Percentiles rank a stretch among this genome's conserved stretches.
Evolutionary conservation across 805 yeast genomes (phyloP).

Genomic region (Millerozyma miso): DNA sequence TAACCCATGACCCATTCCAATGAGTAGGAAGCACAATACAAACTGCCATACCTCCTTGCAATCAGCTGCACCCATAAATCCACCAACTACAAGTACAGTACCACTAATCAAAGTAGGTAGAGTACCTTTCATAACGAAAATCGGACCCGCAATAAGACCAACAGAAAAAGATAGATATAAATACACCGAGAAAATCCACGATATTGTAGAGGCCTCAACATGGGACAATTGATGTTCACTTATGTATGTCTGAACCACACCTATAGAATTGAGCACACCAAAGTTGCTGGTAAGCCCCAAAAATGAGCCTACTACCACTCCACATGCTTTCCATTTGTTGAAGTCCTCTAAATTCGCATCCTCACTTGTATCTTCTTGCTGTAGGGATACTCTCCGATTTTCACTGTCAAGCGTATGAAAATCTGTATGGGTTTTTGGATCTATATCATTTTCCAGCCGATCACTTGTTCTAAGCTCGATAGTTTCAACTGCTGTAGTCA

Average conservation of each 20-base stretch:
- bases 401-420: too few relatives aligned
- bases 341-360: slow-evolving; percentile 24
- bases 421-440: too few relatives aligned
- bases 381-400: too few relatives aligned
- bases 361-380: too few relatives aligned
- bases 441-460: too few relatives aligned
- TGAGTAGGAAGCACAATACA: slow-evolving; percentile 50
- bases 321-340: slow-evolving; percentile 56
- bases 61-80: slow-evolving; percentile 55
- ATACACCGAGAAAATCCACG: slow-evolving; percentile 65
- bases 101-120: slow-evolving; percentile 40
- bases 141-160: slow-evolving; percentile 52
- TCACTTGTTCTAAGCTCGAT: too few relatives aligned
- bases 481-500: too few relatives aligned
- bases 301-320: slow-evolving; percentile 55
- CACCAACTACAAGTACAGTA: slow-evolving; percentile 39
- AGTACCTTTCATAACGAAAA: slow-evolving; percentile 63
- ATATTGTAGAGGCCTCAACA: slow-evolving; percentile 43
- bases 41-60: slow-evolving; percentile 56
- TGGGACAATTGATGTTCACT: slow-evolving; percentile 49
- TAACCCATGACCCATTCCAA: slow-evolving; percentile 59
- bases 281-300: slow-evolving; percentile 50
- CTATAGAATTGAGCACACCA: slow-evolving; percentile 56
- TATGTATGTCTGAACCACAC: slow-evolving; percentile 60
- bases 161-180: slow-evolving; percentile 45